Percentiles rank a stretch among this genome's conserved stretches.
Evolutionary conservation across 1,139 yeast genomes (phyloP).

Genomic region (Blastobotrys raffinosifermentans): DNA sequence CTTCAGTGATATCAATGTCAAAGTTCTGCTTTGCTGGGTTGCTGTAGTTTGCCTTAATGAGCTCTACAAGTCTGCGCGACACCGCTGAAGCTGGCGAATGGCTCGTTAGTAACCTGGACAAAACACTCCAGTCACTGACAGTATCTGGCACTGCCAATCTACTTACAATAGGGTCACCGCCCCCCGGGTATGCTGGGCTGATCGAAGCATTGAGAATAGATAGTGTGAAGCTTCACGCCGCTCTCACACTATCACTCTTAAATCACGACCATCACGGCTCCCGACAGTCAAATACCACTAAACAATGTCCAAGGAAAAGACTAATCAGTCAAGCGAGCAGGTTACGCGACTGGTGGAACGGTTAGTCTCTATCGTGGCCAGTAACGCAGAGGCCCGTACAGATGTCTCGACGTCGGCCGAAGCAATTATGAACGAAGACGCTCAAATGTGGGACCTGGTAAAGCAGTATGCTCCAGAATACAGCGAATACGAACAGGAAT

Average conservation of each 20-base stretch:
- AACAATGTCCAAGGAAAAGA: neutral
- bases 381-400: constrained; percentile 15
- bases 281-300: neutral
- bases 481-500: constrained; percentile 4
- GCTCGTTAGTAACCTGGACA: constrained; percentile 18
- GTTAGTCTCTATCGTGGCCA: constrained; percentile 14
- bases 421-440: constrained; percentile 15
- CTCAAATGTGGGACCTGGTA: constrained; percentile 14
- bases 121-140: no score
- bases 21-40: constrained; percentile 25
- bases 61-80: constrained; percentile 19
- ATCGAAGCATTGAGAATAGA: constrained; percentile 20
- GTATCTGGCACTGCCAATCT: no score
- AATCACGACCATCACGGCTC: neutral
- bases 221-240: neutral
- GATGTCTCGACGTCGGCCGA: constrained; percentile 14
- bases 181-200: constrained; percentile 25
- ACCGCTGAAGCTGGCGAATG: constrained; percentile 22
- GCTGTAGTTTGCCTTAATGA: constrained; percentile 20
- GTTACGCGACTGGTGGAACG: constrained; percentile 20
- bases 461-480: constrained; percentile 9
- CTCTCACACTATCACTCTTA: neutral
- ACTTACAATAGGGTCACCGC: constrained; percentile 28
- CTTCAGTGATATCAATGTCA: constrained; percentile 31
- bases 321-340: no score